These are phyloP conservation scores for Posidonia oceanica DNA, from an alignment of 116 monocot species.

Conservation along the genomic window DNA sequence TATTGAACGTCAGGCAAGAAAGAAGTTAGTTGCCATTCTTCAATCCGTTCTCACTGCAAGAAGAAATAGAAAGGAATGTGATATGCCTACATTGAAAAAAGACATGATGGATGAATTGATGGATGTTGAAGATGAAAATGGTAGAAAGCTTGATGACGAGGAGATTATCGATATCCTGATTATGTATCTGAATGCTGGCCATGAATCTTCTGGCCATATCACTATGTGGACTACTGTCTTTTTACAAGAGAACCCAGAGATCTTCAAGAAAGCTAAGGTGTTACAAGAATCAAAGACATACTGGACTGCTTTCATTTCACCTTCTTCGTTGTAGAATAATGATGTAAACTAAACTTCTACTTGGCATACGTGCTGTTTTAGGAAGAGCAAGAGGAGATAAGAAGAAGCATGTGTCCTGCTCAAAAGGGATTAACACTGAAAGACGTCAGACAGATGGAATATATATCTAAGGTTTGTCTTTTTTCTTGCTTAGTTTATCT, in stretches of 20 bases:
- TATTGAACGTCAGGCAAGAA: constrained; percentile 43
- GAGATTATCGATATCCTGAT: constrained; percentile 82
- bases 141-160: constrained; percentile 56
- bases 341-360: too few species aligned
- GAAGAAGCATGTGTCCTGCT: constrained; percentile 32
- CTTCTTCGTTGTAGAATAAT: too few species aligned
- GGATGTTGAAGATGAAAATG: constrained; percentile 65
- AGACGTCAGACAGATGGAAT: constrained; percentile 80
- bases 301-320: not conserved
- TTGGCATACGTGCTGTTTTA: constrained; percentile 3
- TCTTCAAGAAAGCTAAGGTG: constrained; percentile 76
- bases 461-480: constrained; percentile 63
- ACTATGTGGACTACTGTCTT: constrained; percentile 96
- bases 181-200: constrained; percentile 99
- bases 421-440: constrained; percentile 65
- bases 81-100: constrained; percentile 4
- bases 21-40: constrained; percentile 52
- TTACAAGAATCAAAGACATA: not conserved
- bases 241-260: constrained; percentile 65
- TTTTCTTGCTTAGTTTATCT: not conserved
- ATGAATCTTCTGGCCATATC: constrained; percentile 95
- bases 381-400: constrained; percentile 91
- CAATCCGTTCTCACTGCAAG: constrained; percentile 54
- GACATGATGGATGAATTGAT: constrained; percentile 92
- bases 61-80: constrained; percentile 23